Base-by-base conservation (phyloP, 768 basidiomycete genomes). In the Suillus paluster region DNA sequence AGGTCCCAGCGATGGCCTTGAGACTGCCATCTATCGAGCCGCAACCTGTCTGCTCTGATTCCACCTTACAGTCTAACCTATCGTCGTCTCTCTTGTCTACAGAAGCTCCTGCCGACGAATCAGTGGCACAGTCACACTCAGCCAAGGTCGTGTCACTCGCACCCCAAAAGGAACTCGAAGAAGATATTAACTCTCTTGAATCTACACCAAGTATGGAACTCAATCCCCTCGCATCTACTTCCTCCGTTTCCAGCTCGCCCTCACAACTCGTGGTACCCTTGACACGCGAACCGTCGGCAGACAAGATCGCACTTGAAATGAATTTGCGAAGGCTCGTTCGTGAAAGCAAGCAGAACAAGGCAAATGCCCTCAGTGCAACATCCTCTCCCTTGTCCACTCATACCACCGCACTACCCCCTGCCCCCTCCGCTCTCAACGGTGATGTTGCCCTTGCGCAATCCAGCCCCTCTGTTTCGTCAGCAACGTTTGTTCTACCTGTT, bases 151-250 rank as follows among this genome's bases (percentile, higher is more conserved):
- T 19, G 11, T 7, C 81, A 17, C 44, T 79, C 33, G 79, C 77
- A 9, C 71, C 78, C 62, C 79, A 81, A 57, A 81, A 77, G 70
- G 81, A 82, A 39, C 67, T 83, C 33, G 80, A 83, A 65, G 79
- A 80, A 60, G 71, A 74, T 59, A 80, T 82, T 45, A 70, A 77
- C 4, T 68, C 69, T 61, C 76, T 73, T 49, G 79, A 77, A 66
- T 36, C 70, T 63, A 80, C 81, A 67, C 69, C 80, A 30, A 75
- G 59, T 39, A 49, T 57, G 25, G 56, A 45, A 33, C 36, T 19
- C 9, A 41, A 39, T 6, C 56, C 65, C 27, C 36, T 36, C 19
- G 12, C 59, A 39, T 41, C 52, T 42, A 19, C 59, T 19, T 41
- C 48, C 14, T 52, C 21, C 36, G n/a, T 54, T 5, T 49, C 39